phyloP scores from a whole-genome alignment of 768 basidiomycete species.

The Podaxis pistillaris region DNA sequence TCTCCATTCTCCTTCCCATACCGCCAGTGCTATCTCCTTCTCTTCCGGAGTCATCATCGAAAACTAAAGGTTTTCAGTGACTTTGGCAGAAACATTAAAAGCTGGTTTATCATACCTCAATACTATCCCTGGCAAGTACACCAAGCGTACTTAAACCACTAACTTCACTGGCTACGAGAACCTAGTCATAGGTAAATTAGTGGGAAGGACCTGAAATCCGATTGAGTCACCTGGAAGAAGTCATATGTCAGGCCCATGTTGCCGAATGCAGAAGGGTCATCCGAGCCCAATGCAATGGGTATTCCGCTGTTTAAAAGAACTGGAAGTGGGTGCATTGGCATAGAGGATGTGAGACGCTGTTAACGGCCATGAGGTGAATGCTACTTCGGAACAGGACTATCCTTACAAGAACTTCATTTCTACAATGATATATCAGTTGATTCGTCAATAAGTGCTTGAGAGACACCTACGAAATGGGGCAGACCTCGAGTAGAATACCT shows the following conservation, averaged over 20 bases:
- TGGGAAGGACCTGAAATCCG: neutral
- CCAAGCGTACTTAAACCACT: slow-evolving; percentile 62
- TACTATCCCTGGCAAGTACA: slow-evolving; percentile 63
- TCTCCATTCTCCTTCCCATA: slow-evolving; percentile 50
- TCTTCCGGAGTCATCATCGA: slow-evolving; percentile 47
- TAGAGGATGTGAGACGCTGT: slow-evolving; percentile 73
- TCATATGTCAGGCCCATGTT: slow-evolving; percentile 78
- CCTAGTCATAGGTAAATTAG: neutral
- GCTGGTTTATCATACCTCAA: slow-evolving; percentile 39
- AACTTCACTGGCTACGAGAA: slow-evolving; percentile 69
- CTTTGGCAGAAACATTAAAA: neutral
- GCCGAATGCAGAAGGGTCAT: slow-evolving; percentile 76
- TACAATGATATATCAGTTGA: slow-evolving; percentile 21
- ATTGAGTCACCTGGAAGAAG: slow-evolving; percentile 52
- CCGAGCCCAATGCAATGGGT: slow-evolving; percentile 67
- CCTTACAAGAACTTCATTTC: slow-evolving; percentile 71
- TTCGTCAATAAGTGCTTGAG: neutral
- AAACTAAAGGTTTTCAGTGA: slow-evolving; percentile 32
- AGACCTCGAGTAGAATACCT: slow-evolving; percentile 68
- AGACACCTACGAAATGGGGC: slow-evolving; percentile 37
- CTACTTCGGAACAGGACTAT: neutral
- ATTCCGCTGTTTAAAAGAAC: slow-evolving; percentile 70
- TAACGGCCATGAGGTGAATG: neutral
- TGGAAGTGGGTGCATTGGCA: slow-evolving; percentile 78
- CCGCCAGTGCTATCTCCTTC: slow-evolving; percentile 38